Conservation (phyloP, 345 rosid genomes). For the Rhodamnia rubescens region DNA sequence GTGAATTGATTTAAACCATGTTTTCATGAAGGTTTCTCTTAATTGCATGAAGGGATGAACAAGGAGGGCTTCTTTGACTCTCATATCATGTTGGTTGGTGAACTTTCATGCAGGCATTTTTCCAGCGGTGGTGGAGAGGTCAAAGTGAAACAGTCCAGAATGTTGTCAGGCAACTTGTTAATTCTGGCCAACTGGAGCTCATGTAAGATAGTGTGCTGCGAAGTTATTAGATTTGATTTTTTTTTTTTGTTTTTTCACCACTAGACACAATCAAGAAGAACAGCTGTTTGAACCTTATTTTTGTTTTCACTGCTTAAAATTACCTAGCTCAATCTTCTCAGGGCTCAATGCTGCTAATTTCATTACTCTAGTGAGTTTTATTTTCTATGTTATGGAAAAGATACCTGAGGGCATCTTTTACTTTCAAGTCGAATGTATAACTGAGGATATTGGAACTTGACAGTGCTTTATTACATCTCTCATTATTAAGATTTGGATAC, state of each 20-base stretch:
- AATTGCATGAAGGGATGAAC: neutral
- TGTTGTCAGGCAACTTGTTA: conserved; percentile 46
- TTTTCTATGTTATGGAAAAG: neutral
- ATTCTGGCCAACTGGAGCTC: conserved; percentile 83
- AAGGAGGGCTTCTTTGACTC: neutral
- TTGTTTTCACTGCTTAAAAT: neutral
- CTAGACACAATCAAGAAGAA: neutral
- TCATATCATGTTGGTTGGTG: neutral
- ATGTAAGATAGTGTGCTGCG: conserved; percentile 32
- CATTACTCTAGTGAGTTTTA: neutral
- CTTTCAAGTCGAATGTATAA: neutral
- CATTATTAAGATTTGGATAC: neutral
- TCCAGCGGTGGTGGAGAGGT: conserved; percentile 93
- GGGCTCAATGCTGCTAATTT: neutral
- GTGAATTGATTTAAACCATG: neutral
- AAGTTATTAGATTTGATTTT: neutral
- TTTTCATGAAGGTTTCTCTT: neutral
- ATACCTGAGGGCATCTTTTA: neutral
- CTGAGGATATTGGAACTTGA: neutral
- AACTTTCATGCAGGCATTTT: conserved; percentile 64
- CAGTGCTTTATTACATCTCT: neutral
- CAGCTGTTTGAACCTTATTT: neutral
- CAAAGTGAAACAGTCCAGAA: conserved; percentile 58
- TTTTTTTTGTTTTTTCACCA: neutral
- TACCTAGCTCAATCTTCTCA: neutral